Base-by-base conservation (phyloP, 2,329 filamentous ascomycete species). In the Paramyrothecium sp. region DNA sequence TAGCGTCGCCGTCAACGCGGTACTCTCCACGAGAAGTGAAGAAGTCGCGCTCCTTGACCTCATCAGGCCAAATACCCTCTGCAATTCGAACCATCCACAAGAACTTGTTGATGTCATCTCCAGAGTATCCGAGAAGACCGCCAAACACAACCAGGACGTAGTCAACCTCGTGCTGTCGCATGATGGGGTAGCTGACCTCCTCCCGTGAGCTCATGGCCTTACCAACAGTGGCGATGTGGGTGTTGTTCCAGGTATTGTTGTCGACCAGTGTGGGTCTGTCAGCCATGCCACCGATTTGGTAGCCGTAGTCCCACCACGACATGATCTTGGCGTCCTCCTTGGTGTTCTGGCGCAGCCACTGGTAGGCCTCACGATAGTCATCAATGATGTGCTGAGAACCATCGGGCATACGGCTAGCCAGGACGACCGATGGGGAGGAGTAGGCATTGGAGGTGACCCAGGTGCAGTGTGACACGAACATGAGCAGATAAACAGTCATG, bases 161-260 rank as follows among this genome's bases (percentile, higher is more conserved):
- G 76, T 99, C 94, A 3, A 99, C 95, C 76, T 99, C 95, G 70
- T 99, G 95, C 75, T 98, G 92, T 64, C 93, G 90, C 86, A 99
- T 94, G 72, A 99, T 99, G 3, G 92, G 92, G 75, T 99, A 99
- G 78, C 92, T 97, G 75, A 98, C 93, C 75, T 99, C 96, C 75
- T 99, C 95, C 50, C 91, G 84, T 8, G 93, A 97, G 78, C 90
- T 95, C 95, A 99, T 98, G 47, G 95, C 95, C 80, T 99, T 99
- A 70, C 95, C 95, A 58, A 99, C 95, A 16, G 95, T 99, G 54
- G 95, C 95, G 76, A 99, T 99, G 74, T 99, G 95, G 8, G 95
- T 99, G 81, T 99, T 99, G 82, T 99, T 99, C 95, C 95, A 99
- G 2, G 95, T 99, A 80, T 99, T 99, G 82, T 99, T 99, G 81